phyloP scores from a whole-genome alignment of 2,329 filamentous ascomycete genomes.

The Fusarium brevicatenulatum region DNA sequence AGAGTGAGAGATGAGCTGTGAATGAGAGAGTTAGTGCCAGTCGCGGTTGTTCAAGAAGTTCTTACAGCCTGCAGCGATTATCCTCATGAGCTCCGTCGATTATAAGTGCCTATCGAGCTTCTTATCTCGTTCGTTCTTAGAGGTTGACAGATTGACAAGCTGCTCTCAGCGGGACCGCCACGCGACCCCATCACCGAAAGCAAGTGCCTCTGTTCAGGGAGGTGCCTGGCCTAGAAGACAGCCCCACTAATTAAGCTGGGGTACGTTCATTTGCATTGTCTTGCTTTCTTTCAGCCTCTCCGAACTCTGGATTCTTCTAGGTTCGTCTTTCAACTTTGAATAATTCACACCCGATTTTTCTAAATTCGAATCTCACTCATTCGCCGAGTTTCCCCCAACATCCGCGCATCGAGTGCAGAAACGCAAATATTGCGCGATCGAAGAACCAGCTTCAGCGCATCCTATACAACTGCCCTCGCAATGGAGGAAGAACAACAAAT shows the following conservation, averaged over 20 bases:
- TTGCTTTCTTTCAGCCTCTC: conserved; percentile 33
- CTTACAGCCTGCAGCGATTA: conserved; percentile 3
- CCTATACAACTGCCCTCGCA: neutral
- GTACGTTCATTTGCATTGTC: conserved; percentile 33
- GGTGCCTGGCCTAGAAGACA: conserved; percentile 10
- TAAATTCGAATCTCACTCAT: neutral
- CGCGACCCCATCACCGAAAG: conserved; percentile 30
- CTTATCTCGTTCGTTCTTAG: neutral
- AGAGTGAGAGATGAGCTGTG: conserved; percentile 30
- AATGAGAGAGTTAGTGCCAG: neutral
- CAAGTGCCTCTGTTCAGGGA: conserved; percentile 17
- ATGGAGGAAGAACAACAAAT: conserved; percentile 31
- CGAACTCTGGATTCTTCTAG: conserved; percentile 17
- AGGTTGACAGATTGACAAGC: conserved; percentile 33
- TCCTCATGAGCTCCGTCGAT: neutral
- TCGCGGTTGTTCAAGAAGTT: neutral
- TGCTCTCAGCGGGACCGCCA: conserved; percentile 30
- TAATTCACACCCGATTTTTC: conserved; percentile 8
- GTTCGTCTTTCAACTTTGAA: conserved; percentile 20
- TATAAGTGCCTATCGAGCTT: neutral
- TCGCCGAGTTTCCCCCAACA: neutral
- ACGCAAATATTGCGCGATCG: neutral
- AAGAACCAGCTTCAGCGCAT: neutral
- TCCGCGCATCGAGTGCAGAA: neutral
- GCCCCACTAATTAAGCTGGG: conserved; percentile 40